These are phyloP conservation scores for Penicillium sp. DNA, from an alignment of 2,329 filamentous ascomycete species.

Conservation along the genomic window DNA sequence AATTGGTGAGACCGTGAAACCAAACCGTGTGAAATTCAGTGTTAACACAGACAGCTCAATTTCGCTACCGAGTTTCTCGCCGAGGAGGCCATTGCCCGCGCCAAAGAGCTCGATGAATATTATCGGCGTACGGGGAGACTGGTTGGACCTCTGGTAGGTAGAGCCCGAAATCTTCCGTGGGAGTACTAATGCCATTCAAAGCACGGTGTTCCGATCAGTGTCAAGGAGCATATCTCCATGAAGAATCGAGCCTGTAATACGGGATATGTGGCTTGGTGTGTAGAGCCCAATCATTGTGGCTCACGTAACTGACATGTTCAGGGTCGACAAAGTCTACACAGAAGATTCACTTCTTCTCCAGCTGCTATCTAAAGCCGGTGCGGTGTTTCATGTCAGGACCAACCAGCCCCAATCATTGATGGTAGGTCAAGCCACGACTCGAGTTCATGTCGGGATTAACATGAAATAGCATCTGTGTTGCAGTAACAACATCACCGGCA, in stretches of 20 bases:
- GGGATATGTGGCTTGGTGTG: constrained; percentile 39
- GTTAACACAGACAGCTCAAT: constrained; percentile 28
- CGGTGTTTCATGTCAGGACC: constrained; percentile 47
- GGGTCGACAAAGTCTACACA: constrained; percentile 37
- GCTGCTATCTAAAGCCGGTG: constrained; percentile 40
- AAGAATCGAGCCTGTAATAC: constrained; percentile 47
- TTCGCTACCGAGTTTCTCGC: constrained; percentile 43
- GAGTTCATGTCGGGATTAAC: constrained; percentile 2
- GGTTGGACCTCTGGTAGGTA: constrained; percentile 48
- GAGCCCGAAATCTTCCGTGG: not conserved
- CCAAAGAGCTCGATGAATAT: constrained; percentile 35
- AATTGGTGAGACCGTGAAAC: constrained; percentile 25
- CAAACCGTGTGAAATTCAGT: not conserved
- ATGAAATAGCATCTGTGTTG: constrained; percentile 35
- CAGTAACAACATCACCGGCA: constrained; percentile 45
- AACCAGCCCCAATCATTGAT: constrained; percentile 47
- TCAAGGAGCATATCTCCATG: constrained; percentile 65
- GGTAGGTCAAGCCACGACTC: constrained; percentile 21
- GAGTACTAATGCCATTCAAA: constrained; percentile 2
- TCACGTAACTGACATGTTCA: constrained; percentile 11
- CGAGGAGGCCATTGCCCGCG: constrained; percentile 35
- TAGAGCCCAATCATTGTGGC: not conserved
- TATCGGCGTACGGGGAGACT: constrained; percentile 42
- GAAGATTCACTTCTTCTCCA: constrained; percentile 39
- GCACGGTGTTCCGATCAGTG: constrained; percentile 58